Percentiles rank a stretch among this genome's conserved stretches.
Evolutionary conservation across 306 rosid genomes (phyloP).

Genomic region (Ochetophila trinervis): DNA sequence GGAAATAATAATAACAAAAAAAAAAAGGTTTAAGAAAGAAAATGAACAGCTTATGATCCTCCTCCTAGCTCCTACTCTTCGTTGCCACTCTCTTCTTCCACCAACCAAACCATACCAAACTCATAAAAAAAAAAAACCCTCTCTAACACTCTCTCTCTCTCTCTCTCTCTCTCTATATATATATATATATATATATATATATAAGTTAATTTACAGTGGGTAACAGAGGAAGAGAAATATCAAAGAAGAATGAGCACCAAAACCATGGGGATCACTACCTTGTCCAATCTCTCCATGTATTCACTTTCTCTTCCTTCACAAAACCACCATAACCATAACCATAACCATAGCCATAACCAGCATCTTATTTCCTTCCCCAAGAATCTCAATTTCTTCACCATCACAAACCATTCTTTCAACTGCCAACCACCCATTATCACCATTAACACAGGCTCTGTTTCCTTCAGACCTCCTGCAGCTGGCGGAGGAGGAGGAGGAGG

Average conservation of each 20-base stretch:
- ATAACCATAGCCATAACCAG: conserved; percentile 9
- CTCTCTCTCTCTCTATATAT: neutral
- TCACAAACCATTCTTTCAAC: conserved; percentile 23
- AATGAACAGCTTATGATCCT: too few species aligned
- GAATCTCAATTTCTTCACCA: neutral
- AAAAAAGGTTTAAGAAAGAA: too few species aligned
- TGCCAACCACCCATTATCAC: conserved; percentile 22
- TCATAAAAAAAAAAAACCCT: too few species aligned
- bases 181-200: neutral
- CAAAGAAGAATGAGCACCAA: neutral
- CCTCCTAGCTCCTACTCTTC: too few species aligned
- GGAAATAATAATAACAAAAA: too few species aligned
- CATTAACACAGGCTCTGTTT: conserved; percentile 1
- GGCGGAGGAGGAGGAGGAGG: conserved; percentile 24
- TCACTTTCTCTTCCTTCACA: conserved; percentile 32
- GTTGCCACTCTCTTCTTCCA: too few species aligned
- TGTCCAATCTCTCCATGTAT: conserved; percentile 37
- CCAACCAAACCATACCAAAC: neutral
- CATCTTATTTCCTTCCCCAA: neutral
- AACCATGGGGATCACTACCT: conserved; percentile 50
- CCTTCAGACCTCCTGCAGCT: conserved; percentile 16
- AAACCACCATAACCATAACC: too few species aligned
- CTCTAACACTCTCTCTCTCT: neutral
- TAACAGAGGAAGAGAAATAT: neutral
- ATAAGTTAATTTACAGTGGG: neutral